Evolutionary conservation across 2,329 filamentous ascomycete genomes (phyloP), one percentile per base, ranked within the genome.

Genomic region (Penicillium sp.): DNA sequence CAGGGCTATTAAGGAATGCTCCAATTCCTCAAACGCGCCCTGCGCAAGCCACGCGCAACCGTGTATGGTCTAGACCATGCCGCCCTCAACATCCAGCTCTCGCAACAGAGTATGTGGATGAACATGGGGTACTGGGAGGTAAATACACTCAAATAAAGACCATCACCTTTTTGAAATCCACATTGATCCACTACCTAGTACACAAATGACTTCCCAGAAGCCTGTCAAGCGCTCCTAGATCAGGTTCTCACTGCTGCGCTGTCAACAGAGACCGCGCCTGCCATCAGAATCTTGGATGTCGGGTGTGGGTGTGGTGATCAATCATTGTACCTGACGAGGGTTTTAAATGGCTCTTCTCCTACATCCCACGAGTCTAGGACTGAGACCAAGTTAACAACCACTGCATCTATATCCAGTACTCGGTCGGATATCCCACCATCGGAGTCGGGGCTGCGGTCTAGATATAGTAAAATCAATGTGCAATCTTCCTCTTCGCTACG

Each of bases 281-380:
- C 60, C 3, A 19, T 61, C 6, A 43, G 59, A 19, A 40, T 70
- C 10, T 68, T 85, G 1, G 83, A 85, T 56, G 71, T 85, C 1
- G 83, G 83, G 2, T 81, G 84, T 57, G 83, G 83, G 10, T 86
- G 83, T 58, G 83, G 83, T 31, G 82, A 85, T 60, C 83, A 85
- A 65, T 81, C 77, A 0, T 65, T 80, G 19, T 76, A 80, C 53
- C 61, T 84, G 25, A 74, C 70, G 1, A 66, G 65, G 11, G 63
- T 70, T 25, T 57, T 69, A 4, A 48, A 60, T 17, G 38, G 61
- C 4, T 48, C 54, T 26, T 53, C 62, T 31, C 30, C 45, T 17
- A 22, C 37, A 14, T 22, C 30, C n/a, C 25, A 44, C 10, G 14
- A 12, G 12, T 22, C 10, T 47, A 2, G 17, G 14, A 22, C 46